These are phyloP conservation scores for Neopestalotiopsis clavispora DNA, from an alignment of 2,329 filamentous ascomycete species.

Conservation along the genomic window DNA sequence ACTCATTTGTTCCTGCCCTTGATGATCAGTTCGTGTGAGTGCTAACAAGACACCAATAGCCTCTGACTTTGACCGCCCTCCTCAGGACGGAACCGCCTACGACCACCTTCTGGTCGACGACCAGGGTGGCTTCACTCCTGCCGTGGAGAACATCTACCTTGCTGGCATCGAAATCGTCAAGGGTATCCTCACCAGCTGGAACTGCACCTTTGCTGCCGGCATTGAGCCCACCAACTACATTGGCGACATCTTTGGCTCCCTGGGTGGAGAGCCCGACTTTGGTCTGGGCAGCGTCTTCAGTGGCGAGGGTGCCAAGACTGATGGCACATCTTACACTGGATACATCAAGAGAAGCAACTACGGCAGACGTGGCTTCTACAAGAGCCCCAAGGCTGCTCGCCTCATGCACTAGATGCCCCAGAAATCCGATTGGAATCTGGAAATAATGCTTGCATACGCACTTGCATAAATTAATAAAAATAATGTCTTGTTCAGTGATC, in stretches of 20 bases:
- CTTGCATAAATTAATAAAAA: no score
- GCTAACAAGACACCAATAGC: conserved; percentile 38
- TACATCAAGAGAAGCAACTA: conserved; percentile 15
- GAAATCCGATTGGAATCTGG: neutral
- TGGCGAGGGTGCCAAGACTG: conserved; percentile 9
- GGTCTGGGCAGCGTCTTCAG: conserved; percentile 50
- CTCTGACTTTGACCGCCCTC: conserved; percentile 75
- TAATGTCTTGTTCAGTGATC: no score
- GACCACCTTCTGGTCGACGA: conserved; percentile 64
- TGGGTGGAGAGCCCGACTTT: conserved; percentile 70
- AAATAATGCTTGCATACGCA: neutral
- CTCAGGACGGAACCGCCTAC: conserved; percentile 57
- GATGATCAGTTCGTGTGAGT: neutral
- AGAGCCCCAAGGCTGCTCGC: conserved; percentile 11
- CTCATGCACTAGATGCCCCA: neutral
- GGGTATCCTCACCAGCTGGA: conserved; percentile 67
- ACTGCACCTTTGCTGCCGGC: conserved; percentile 60
- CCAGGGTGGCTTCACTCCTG: conserved; percentile 67
- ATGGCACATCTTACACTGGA: conserved; percentile 9
- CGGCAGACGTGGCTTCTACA: conserved; percentile 10
- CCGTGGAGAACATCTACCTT: conserved; percentile 68
- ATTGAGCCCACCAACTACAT: conserved; percentile 68
- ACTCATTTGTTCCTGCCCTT: no score
- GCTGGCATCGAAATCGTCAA: conserved; percentile 69
- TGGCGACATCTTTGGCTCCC: conserved; percentile 72